A percentile compares a stretch with the other conserved stretches of the same genome.
Evolutionary conservation across 129 eudicot species (phyloP).

Genomic region (Sambucus nigra): DNA sequence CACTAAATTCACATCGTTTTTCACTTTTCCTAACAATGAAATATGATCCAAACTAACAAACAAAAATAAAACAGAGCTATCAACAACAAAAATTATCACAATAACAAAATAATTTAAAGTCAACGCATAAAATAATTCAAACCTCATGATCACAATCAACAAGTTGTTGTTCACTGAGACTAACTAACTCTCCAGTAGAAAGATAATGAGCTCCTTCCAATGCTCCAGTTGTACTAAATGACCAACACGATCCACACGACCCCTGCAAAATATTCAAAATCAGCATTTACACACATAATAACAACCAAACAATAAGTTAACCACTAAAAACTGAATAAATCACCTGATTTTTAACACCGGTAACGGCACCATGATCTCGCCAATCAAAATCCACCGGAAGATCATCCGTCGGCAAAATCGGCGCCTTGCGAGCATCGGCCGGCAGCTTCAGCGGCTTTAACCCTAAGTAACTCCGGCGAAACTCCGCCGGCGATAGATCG

Average conservation of each 20-base stretch:
- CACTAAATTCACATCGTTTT: too few relatives aligned
- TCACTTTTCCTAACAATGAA: too few relatives aligned
- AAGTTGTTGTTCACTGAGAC: constrained; percentile 95
- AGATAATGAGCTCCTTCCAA: constrained; percentile 84
- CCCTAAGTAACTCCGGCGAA: constrained; percentile 46
- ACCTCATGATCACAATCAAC: constrained; percentile 99
- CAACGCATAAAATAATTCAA: constrained; percentile 5
- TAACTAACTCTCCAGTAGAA: constrained; percentile 80
- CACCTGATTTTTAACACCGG: constrained; percentile 86
- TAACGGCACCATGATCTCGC: constrained; percentile 89
- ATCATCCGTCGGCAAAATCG: constrained; percentile 64
- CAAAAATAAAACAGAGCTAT: too few relatives aligned
- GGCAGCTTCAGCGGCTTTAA: constrained; percentile 44
- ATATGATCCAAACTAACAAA: too few relatives aligned
- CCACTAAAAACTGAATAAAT: background rate
- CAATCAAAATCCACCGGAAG: constrained; percentile 80
- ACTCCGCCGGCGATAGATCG: constrained; percentile 78
- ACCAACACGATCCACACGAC: constrained; percentile 95
- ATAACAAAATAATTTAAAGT: too few relatives aligned
- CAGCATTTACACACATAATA: background rate
- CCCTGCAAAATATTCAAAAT: constrained; percentile 32
- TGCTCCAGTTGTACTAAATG: constrained; percentile 91
- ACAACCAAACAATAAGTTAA: background rate
- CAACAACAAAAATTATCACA: too few relatives aligned
- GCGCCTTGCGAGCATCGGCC: constrained; percentile 63